Base-by-base conservation (phyloP, 2,329 filamentous ascomycete species). In the Paraphaeosphaeria sporulosa region DNA sequence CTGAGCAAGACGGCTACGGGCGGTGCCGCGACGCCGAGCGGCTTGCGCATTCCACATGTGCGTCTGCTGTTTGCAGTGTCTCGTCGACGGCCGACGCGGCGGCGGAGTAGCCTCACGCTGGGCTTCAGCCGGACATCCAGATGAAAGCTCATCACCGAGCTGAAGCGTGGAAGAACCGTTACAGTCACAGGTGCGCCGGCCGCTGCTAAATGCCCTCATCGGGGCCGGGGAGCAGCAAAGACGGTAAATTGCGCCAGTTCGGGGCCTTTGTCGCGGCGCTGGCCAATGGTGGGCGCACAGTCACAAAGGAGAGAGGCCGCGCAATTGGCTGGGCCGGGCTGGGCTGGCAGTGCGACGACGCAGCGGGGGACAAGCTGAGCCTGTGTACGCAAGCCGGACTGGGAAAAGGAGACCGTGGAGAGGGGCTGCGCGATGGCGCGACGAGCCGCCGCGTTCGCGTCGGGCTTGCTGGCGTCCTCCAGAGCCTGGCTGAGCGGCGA, bases 91-190 rank as follows among this genome's bases (percentile, higher is more conserved):
- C n/a, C n/a, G n/a, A n/a, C n/a, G n/a, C n/a, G n/a, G n/a, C 27
- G 27, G 27, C 27, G 27, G 36, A 17, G 36, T 38, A 38, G 13
- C 17, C 25, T 47, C 56, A 59, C 58, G 59, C 59, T 23, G 34
- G 63, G 23, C 38, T 58, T 62, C 50, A 62, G 55, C 65, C 69
- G 64, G 59, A 59, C 57, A 59, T 62, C 64, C 67, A 70, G 59
- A 50, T 40, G 38, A 40, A n/a, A 19, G 15, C 38, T 13, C 13
- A 40, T 40, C 36, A 15, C 36, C 36, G 36, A 15, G 36, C 36
- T 17, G 12, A 40, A 38, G 34, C 5, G 5, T 27, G 50, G 19
- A 51, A 42, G 53, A 40, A 49, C 49, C 21, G 56, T 21, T 15
- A 5, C 15, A 44, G 17, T 27, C 47, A 32, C 21, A 55, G 40